Percentiles rank a stretch among this genome's conserved stretches.
phyloP scores from a whole-genome alignment of 768 basidiomycete species.

The Agaricus subrufescens region DNA sequence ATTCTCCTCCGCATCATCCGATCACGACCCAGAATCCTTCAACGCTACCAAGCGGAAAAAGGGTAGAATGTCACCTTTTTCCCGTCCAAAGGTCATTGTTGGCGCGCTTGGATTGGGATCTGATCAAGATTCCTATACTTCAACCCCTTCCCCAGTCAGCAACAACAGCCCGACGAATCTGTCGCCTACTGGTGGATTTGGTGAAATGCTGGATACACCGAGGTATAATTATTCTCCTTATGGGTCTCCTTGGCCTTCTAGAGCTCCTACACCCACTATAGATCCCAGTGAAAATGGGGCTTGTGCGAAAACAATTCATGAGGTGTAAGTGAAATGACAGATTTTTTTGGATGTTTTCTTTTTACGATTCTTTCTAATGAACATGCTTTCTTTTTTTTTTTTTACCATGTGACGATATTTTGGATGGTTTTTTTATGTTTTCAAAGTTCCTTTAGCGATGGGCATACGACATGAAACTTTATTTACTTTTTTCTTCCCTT shows the following conservation, averaged over 20 bases:
- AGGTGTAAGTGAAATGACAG: background rate
- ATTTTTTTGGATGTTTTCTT: background rate
- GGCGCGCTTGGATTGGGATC: conserved; percentile 38
- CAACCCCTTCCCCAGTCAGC: too few species aligned
- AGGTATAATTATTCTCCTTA: conserved; percentile 35
- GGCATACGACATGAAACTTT: background rate
- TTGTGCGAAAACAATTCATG: background rate
- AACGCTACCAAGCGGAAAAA: conserved; percentile 31
- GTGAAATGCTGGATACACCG: conserved; percentile 28
- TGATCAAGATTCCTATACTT: background rate
- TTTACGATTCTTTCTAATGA: background rate
- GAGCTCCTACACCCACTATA: conserved; percentile 19
- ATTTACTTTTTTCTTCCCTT: background rate
- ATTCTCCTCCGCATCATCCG: conserved; percentile 17
- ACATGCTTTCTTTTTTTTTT: background rate
- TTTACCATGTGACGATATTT: background rate
- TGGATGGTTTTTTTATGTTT: background rate
- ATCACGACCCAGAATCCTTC: conserved; percentile 34
- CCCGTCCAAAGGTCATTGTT: conserved; percentile 26
- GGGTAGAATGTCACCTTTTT: conserved; percentile 14
- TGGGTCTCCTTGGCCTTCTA: conserved; percentile 35
- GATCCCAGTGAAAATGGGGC: background rate
- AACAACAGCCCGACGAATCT: too few species aligned
- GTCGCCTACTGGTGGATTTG: conserved; percentile 8
- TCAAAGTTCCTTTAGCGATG: background rate